These are phyloP conservation scores for Aspergillus pseudoviridinutans DNA, from an alignment of 2,329 filamentous ascomycete genomes.

Conservation along the genomic window DNA sequence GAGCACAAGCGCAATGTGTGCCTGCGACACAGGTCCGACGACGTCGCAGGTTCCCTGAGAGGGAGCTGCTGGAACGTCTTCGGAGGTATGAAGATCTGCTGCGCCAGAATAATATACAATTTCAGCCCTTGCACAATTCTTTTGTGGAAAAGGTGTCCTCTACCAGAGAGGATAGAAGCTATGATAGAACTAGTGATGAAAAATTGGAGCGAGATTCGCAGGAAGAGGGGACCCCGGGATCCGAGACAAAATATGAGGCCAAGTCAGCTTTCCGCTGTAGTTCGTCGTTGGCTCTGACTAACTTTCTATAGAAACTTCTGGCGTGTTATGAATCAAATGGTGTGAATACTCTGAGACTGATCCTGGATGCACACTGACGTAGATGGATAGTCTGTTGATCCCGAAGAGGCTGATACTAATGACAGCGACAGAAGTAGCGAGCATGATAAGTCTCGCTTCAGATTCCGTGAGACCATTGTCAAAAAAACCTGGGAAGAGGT, in stretches of 20 bases:
- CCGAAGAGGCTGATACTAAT: conserved; percentile 25
- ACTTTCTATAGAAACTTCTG: conserved; percentile 43
- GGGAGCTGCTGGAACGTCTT: conserved; percentile 65
- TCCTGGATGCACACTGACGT: conserved; percentile 14
- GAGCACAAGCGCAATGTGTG: conserved; percentile 57
- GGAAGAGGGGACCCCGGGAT: not conserved
- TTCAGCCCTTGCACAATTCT: conserved; percentile 58
- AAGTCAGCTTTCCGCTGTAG: conserved; percentile 7
- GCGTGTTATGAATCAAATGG: conserved; percentile 44
- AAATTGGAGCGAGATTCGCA: not conserved
- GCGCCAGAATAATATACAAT: conserved; percentile 62
- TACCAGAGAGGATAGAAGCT: conserved; percentile 4
- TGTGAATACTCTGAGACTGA: conserved; percentile 19
- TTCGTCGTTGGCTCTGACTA: conserved; percentile 3
- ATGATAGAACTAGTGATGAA: not conserved
- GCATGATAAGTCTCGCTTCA: conserved; percentile 24
- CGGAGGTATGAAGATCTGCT: conserved; percentile 65
- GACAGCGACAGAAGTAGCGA: conserved; percentile 15
- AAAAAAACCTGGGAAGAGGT: conserved; percentile 47
- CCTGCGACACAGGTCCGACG: conserved; percentile 47
- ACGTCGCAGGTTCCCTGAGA: conserved; percentile 63
- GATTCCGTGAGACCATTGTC: conserved; percentile 35
- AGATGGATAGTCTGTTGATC: conserved; percentile 9
- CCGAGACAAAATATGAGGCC: conserved; percentile 6
- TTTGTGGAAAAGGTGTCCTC: conserved; percentile 14